phyloP scores from a whole-genome alignment of 192 early-diverging fungal genomes.

The Powellomyces hirtus region DNA sequence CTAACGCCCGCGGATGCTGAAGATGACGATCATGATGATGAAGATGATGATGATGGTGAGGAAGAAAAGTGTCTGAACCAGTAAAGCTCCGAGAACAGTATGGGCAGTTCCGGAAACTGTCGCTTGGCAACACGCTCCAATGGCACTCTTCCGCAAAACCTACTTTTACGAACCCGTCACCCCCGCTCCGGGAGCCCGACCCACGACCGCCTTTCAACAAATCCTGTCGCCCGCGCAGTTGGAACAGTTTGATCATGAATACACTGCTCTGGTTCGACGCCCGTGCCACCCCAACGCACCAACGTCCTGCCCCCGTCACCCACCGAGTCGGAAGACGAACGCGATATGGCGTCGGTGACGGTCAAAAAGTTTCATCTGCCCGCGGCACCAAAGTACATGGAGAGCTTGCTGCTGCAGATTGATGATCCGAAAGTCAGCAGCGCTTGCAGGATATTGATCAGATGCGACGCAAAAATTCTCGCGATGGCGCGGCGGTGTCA shows the following conservation, averaged over 20 bases:
- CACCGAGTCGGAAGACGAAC: too few species aligned
- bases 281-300: neutral
- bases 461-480: too few species aligned
- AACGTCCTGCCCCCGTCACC: neutral
- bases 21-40: too few species aligned
- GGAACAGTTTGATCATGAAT: neutral
- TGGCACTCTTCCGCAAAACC: neutral
- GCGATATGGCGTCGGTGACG: neutral
- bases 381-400: neutral
- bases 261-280: neutral
- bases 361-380: slow-evolving; percentile 4
- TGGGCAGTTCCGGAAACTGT: neutral
- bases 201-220: too few species aligned
- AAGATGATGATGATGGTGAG: too few species aligned
- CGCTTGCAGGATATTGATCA: too few species aligned
- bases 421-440: neutral
- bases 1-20: too few species aligned
- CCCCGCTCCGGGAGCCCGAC: too few species aligned
- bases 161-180: neutral
- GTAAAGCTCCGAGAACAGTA: too few species aligned
- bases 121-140: neutral
- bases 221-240: neutral
- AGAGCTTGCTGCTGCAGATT: neutral
- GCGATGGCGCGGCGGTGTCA: too few species aligned
- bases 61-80: too few species aligned